Evolutionary conservation across 1,284 basidiomycete species (phyloP), one percentile per base, ranked within the genome.

Genomic region (Peniophora sp.): DNA sequence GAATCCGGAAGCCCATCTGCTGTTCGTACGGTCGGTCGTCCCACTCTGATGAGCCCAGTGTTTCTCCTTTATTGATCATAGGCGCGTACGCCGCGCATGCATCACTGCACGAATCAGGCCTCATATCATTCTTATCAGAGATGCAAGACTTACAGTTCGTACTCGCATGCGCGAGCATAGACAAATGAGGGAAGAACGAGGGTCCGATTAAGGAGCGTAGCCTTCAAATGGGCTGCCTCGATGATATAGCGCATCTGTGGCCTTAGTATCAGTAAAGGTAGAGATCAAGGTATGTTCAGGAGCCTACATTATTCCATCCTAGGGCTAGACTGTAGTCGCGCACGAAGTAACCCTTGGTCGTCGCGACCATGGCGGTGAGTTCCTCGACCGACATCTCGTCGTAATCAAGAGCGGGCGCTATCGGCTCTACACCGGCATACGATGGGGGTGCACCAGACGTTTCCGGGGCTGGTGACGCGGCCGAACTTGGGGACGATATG

Each of bases 1-100:
- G 72, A 52, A 72, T 58, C 39, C 58, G 58, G 65, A 66, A 73
- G 1, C 60, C 71, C 60, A 72, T 69, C 43, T 74, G 72, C 53
- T 71, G 54, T 50, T 72, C 66, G 3, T 66, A 58, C 5, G 73
- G 71, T 46, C 72, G 57, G 0, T 60, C n/a, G 3, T 65, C 60
- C 72, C 74, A 74, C 51, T 73, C 65, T 17, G 66, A 62, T 18
- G 55, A 62, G 47, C 64, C 57, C 45, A 67, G 53, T 3, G 62
- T 62, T 39, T 66, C 51, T 34, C 51, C 47, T 37, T 57, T 57
- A 52, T 58, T 58, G 34, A 58, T 56, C 57, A 58, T 58, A 11
- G 50, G 42, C 3, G 50, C 52, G 46, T 53, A 58, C 1, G 53
- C 52, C 3, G 57, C 57, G 24, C 57, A 58, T 23, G 55, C 57